phyloP scores from a whole-genome alignment of 2,329 filamentous ascomycete genomes.

The Beauveria caledonica region DNA sequence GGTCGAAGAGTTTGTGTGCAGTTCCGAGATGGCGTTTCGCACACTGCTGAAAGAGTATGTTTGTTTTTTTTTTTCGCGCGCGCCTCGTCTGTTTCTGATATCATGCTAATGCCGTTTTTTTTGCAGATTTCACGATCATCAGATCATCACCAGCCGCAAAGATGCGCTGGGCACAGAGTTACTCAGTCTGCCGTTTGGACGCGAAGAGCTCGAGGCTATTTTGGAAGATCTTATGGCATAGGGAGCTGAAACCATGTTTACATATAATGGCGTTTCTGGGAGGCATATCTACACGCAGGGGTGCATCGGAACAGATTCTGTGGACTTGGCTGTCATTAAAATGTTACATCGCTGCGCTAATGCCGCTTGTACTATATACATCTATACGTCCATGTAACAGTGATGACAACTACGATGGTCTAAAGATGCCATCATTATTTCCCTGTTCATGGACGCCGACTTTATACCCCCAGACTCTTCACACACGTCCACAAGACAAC shows the following conservation, averaged over 20 bases:
- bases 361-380: neutral
- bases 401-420: neutral
- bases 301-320: neutral
- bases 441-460: too few relatives aligned
- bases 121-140: conserved; percentile 81
- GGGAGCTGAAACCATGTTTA: neutral
- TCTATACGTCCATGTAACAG: neutral
- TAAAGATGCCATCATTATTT: too few relatives aligned
- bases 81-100: neutral
- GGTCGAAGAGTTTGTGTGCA: conserved; percentile 93
- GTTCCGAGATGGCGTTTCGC: conserved; percentile 90
- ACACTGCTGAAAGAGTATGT: conserved; percentile 84
- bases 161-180: conserved; percentile 80
- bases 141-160: conserved; percentile 87
- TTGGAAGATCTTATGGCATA: conserved; percentile 58
- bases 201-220: conserved; percentile 82
- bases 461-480: conserved; percentile 58
- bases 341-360: neutral
- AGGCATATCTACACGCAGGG: neutral
- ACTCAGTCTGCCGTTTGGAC: conserved; percentile 74
- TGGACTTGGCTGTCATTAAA: neutral
- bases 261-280: neutral
- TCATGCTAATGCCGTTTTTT: conserved; percentile 20
- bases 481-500: conserved; percentile 89
- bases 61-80: neutral